Evolutionary conservation across 2,329 filamentous ascomycete species (phyloP).

Genomic region (Trichoderma lentiforme): DNA sequence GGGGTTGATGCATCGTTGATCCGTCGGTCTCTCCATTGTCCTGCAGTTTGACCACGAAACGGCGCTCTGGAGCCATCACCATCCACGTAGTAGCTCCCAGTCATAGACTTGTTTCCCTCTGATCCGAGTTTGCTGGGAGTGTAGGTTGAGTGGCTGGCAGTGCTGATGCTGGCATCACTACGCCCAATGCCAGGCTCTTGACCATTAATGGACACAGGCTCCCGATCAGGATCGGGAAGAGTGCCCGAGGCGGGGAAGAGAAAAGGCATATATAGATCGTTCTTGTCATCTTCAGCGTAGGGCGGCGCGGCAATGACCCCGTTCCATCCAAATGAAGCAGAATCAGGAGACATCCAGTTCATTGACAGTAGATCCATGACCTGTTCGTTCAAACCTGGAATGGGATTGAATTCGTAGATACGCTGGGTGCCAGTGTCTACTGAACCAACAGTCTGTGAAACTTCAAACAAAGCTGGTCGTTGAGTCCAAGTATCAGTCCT

Average conservation of each 20-base stretch:
- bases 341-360: not conserved
- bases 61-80: not conserved
- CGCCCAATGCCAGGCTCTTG: not conserved
- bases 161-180: not conserved
- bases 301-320: not conserved
- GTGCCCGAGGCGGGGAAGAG: not conserved
- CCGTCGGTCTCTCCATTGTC: not conserved
- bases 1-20: not conserved
- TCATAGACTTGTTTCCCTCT: not conserved
- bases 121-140: not conserved
- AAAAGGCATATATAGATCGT: not conserved
- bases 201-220: not conserved
- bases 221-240: not conserved
- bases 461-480: not conserved
- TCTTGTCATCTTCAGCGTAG: not conserved
- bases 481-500: not conserved
- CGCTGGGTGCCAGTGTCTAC: not conserved
- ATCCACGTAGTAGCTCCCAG: not conserved
- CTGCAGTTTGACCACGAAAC: not conserved
- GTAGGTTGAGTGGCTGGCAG: not conserved
- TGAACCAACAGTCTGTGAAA: not conserved
- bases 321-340: not conserved
- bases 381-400: not conserved
- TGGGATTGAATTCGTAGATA: not conserved
- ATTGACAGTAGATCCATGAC: not conserved